Base-by-base conservation (phyloP, 805 yeast species). In the Yarrowia bubula region DNA sequence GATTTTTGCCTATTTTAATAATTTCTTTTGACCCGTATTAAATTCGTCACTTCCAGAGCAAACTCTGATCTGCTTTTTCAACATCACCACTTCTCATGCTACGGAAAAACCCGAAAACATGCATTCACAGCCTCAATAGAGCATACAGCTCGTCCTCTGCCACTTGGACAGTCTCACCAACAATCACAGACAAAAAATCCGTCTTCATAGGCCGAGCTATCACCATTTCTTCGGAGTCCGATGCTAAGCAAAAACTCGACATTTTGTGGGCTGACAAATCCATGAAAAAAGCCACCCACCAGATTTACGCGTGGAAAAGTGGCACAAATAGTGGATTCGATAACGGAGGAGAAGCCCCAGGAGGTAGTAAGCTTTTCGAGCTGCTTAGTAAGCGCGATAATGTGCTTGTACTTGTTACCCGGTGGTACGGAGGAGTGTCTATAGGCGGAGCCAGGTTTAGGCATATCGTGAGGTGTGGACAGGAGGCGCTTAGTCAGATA, bases 281-380 rank as follows among this genome's bases (percentile, higher is more conserved):
- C 4, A 38, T 61, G 44, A 37, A 46, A 8, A 61, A 61, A n/a
- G 65, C 65, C 8, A 47, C 57, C 7, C 65, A 61, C 17, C 55
- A 61, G 11, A 61, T 61, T n/a, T 47, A 37, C 38, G 65, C 65
- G 2, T 61, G 65, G 65, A 38, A 32, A 32, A 37, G 28, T 9
- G 47, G 47, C 3, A 14, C 35, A 1, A 18, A 43, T 3, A 17
- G 39, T 13, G 65, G 65, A 14, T 61, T 61, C 17, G 65, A 61
- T 11, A 48, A 61, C 33, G 57, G 57, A 14, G 65, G 65, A n/a
- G 65, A 61, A 14, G 65, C 65, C 2, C 65, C 65, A 2, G 65
- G 65, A 31, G 65, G 65, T 8, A 41, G 47, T 17, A 61, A 61
- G 35, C 58, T 61, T 15, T 15, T 61, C 32, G 57, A 46, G n/a